Evolutionary conservation across 164 flowering plant species (phyloP).

Genomic region (Akebia trifoliata): DNA sequence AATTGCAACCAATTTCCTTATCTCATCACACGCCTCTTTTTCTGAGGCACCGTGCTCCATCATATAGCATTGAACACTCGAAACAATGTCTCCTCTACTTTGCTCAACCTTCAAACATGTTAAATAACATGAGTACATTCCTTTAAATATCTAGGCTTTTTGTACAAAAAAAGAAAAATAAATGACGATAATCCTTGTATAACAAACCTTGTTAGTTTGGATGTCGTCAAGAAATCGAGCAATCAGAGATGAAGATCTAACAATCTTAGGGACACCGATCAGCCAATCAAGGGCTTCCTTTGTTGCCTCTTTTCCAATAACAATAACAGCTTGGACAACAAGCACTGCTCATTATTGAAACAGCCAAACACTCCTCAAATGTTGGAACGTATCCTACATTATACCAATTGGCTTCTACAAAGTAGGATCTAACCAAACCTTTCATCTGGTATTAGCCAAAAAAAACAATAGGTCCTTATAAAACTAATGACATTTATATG

Average conservation of each 20-base stretch:
- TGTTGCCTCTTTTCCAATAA: conserved; percentile 1
- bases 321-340: neutral
- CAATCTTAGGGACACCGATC: neutral
- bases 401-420: conserved; percentile 9
- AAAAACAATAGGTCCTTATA: neutral
- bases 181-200: too few species aligned
- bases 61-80: too few species aligned
- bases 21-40: too few species aligned
- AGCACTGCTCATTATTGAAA: neutral
- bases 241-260: conserved; percentile 1
- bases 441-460: conserved; percentile 3
- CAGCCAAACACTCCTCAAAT: conserved; percentile 8
- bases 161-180: neutral
- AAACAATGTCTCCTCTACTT: too few species aligned
- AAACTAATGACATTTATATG: neutral
- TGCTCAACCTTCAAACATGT: too few species aligned
- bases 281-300: conserved; percentile 11
- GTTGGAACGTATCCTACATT: conserved; percentile 4
- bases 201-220: conserved; percentile 6
- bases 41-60: too few species aligned
- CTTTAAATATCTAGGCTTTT: neutral
- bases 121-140: too few species aligned
- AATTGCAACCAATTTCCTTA: too few species aligned
- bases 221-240: conserved; percentile 10
- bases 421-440: conserved; percentile 1